These are phyloP conservation scores for Aureobasidium mangrovei DNA, from an alignment of 2,329 filamentous ascomycete genomes.

Conservation along the genomic window DNA sequence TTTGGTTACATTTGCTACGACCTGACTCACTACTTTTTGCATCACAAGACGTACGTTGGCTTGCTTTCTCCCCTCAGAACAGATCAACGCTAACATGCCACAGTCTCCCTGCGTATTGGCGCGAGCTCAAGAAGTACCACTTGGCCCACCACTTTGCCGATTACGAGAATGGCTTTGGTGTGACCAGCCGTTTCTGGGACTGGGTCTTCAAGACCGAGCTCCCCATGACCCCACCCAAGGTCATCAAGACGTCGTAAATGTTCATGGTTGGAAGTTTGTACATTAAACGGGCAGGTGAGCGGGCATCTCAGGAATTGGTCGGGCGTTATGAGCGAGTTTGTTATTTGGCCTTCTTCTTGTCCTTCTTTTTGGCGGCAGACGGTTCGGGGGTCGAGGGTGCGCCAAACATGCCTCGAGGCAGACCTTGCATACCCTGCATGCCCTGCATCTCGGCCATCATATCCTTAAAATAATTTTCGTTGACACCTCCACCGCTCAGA, in stretches of 20 bases:
- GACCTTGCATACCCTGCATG: slow-evolving; percentile 15
- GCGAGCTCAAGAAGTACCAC: slow-evolving; percentile 92
- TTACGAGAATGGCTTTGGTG: slow-evolving; percentile 94
- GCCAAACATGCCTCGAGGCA: slow-evolving; percentile 5
- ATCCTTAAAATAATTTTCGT: slow-evolving; percentile 88
- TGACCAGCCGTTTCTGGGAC: slow-evolving; percentile 96
- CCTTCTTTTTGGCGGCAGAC: slow-evolving; percentile 11
- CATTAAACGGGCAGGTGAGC: neutral
- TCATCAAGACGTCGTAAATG: slow-evolving; percentile 36
- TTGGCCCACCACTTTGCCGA: slow-evolving; percentile 96
- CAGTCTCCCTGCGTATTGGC: slow-evolving; percentile 78
- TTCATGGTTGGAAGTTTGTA: slow-evolving; percentile 4
- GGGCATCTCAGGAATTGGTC: neutral
- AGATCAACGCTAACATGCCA: neutral
- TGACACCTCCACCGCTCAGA: slow-evolving; percentile 85
- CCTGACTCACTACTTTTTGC: slow-evolving; percentile 95
- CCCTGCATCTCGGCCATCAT: slow-evolving; percentile 90
- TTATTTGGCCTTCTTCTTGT: slow-evolving; percentile 13
- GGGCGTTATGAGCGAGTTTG: neutral
- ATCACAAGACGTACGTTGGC: slow-evolving; percentile 68
- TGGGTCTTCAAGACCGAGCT: slow-evolving; percentile 83
- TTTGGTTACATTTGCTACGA: slow-evolving; percentile 97
- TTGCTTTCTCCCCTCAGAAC: neutral
- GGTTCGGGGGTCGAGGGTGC: slow-evolving; percentile 8
- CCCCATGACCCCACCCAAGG: slow-evolving; percentile 38